Conservation (phyloP, 164 flowering plant species). For the Liriodendron chinense region DNA sequence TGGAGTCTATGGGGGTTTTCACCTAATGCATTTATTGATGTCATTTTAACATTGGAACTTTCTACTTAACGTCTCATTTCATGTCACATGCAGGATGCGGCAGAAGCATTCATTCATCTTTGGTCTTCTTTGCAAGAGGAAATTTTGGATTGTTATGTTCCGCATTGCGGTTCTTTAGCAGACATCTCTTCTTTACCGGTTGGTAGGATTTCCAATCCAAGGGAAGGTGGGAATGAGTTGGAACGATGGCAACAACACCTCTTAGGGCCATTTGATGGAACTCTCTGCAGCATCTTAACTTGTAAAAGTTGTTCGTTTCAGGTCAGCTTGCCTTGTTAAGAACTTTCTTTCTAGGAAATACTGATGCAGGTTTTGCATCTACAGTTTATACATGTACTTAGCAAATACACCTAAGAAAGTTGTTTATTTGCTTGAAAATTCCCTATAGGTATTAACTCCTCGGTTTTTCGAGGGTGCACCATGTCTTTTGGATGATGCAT, state of each 20-base stretch:
- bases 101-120: slow-evolving; percentile 83
- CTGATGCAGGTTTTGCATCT: slow-evolving; percentile 2
- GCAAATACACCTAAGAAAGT: not conserved
- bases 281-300: slow-evolving; percentile 66
- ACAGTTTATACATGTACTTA: not conserved
- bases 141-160: slow-evolving; percentile 46
- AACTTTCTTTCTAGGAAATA: slow-evolving; percentile 6
- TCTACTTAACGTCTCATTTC: slow-evolving; percentile 1
- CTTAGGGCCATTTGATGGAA: slow-evolving; percentile 92
- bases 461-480: too few relatives aligned
- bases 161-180: slow-evolving; percentile 45
- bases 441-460: too few relatives aligned
- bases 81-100: slow-evolving; percentile 66
- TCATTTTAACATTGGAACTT: not conserved
- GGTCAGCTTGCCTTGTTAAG: slow-evolving; percentile 42
- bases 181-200: slow-evolving; percentile 35
- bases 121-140: slow-evolving; percentile 76
- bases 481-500: not conserved
- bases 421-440: not conserved
- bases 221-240: slow-evolving; percentile 34
- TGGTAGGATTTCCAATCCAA: slow-evolving; percentile 35
- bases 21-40: not conserved
- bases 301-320: slow-evolving; percentile 85
- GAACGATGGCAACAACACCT: slow-evolving; percentile 63
- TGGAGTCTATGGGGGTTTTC: slow-evolving; percentile 11